phyloP scores from a whole-genome alignment of 805 yeast genomes.

The Barnettozyma vustinii region DNA sequence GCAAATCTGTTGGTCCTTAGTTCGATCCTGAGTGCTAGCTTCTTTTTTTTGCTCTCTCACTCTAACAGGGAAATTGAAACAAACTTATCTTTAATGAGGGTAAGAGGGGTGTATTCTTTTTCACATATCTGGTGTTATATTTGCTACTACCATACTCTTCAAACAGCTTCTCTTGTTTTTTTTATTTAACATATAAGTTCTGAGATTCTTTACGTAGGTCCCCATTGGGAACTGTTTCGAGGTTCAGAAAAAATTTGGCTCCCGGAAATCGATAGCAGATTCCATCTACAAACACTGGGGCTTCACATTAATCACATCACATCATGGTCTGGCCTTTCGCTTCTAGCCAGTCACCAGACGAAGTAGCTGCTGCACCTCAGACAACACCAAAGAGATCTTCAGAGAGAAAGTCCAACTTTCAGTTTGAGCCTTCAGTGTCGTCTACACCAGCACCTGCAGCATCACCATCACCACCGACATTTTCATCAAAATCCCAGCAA shows the following conservation, averaged over 20 bases:
- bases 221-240: background rate
- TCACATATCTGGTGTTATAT: too few species aligned
- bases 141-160: too few species aligned
- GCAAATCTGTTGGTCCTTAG: conserved; percentile 98
- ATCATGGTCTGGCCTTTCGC: conserved; percentile 23
- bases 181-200: too few species aligned
- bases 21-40: conserved; percentile 94
- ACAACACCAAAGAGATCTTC: conserved; percentile 16
- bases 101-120: too few species aligned
- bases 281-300: too few species aligned
- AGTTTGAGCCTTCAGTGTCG: conserved; percentile 4
- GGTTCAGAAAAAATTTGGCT: background rate
- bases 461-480: background rate
- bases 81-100: too few species aligned
- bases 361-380: background rate
- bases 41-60: conserved; percentile 29
- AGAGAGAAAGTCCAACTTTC: conserved; percentile 15
- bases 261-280: background rate
- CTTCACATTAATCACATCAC: too few species aligned
- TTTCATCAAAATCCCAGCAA: background rate
- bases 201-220: too few species aligned
- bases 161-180: too few species aligned
- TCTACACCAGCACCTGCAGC: background rate
- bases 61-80: too few species aligned
- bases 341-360: background rate